Evolutionary conservation across 352 stramenopile species (phyloP).

Genomic region (Globisporangium cylindrosporum): DNA sequence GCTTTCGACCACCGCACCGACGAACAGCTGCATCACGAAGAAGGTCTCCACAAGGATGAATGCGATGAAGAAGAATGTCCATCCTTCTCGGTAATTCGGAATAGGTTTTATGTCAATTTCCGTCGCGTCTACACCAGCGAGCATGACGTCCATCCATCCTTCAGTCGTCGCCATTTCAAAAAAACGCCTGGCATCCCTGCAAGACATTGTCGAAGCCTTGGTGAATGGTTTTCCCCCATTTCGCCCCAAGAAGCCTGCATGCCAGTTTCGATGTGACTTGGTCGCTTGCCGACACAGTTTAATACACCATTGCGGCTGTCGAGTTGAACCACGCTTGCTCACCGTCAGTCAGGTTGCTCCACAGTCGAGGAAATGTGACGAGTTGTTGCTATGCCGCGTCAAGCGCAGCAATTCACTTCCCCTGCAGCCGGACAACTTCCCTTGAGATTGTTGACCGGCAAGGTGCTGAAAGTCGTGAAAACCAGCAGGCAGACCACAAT

Average conservation of each 20-base stretch:
- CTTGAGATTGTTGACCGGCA: slow-evolving; percentile 90
- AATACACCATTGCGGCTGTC: slow-evolving; percentile 13
- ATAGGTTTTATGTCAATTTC: slow-evolving; percentile 91
- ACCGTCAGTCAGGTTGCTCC: slow-evolving; percentile 33
- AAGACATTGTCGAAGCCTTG: slow-evolving; percentile 84
- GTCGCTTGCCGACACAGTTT: slow-evolving; percentile 11
- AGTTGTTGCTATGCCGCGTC: slow-evolving; percentile 33
- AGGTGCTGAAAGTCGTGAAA: slow-evolving; percentile 87
- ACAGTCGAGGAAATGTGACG: slow-evolving; percentile 42
- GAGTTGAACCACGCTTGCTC: slow-evolving; percentile 42
- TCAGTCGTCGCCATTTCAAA: slow-evolving; percentile 93
- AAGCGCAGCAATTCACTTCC: slow-evolving; percentile 37
- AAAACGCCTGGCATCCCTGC: slow-evolving; percentile 57
- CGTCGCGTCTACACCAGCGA: slow-evolving; percentile 79
- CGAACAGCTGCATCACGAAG: slow-evolving; percentile 92
- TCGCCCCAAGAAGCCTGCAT: slow-evolving; percentile 37
- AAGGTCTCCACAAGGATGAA: slow-evolving; percentile 91
- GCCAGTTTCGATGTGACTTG: slow-evolving; percentile 43
- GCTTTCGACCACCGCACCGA: slow-evolving; percentile 93
- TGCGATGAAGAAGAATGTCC: slow-evolving; percentile 84
- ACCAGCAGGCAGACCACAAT: slow-evolving; percentile 79
- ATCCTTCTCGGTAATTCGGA: slow-evolving; percentile 61
- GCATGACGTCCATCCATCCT: slow-evolving; percentile 88
- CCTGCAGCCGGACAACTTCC: slow-evolving; percentile 73
- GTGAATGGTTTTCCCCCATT: slow-evolving; percentile 47